Base-by-base conservation (phyloP, 2,329 filamentous ascomycete genomes). In the Raffaelea albimanens region DNA sequence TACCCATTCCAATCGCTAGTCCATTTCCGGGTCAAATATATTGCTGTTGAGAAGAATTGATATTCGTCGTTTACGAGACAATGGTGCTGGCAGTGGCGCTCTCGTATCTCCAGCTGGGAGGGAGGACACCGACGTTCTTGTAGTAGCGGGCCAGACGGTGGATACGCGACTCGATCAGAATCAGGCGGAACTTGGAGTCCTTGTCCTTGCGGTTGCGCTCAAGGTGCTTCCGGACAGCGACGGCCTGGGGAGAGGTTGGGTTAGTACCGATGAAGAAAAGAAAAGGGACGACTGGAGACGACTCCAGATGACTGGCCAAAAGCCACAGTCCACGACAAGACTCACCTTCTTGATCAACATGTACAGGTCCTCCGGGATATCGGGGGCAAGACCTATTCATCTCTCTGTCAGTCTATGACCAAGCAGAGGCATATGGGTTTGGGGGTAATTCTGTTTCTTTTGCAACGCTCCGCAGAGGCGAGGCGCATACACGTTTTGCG, bases 171-270 rank as follows among this genome's bases (percentile, higher is more conserved):
- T 98, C 93, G 76, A 98, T 95, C 63, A 98, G 86, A 91, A 98
- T 98, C 59, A 98, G 87, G 69, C 93, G 91, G 87, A 98, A 98
- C 82, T 98, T 98, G 80, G 85, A 87, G 82, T 98, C 93, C 81
- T 89, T 95, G 82, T 98, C 93, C 84, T 98, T 98, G 76, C 93
- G 91, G 85, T 98, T 98, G 76, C 88, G 88, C 83, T 96, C 89
- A 61, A 98, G 88, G 78, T 98, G 94, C 87, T 98, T 98, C 78
- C 93, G 91, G 78, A 98, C 93, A 68, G 90, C 85, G 63, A 96
- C 90, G 63, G 90, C 90, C 89, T 93, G 29, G n/a, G n/a, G n/a
- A n/a, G n/a, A n/a, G n/a, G 53, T 31, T 3, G 16, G 40, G 45
- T 40, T 48, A 10, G 16, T 14, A 8, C 14, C 4, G 22, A 14